A percentile compares a stretch with the other conserved stretches of the same genome.
Evolutionary conservation across 2,329 filamentous ascomycete species (phyloP).

Genomic region (Dothistroma septosporum): DNA sequence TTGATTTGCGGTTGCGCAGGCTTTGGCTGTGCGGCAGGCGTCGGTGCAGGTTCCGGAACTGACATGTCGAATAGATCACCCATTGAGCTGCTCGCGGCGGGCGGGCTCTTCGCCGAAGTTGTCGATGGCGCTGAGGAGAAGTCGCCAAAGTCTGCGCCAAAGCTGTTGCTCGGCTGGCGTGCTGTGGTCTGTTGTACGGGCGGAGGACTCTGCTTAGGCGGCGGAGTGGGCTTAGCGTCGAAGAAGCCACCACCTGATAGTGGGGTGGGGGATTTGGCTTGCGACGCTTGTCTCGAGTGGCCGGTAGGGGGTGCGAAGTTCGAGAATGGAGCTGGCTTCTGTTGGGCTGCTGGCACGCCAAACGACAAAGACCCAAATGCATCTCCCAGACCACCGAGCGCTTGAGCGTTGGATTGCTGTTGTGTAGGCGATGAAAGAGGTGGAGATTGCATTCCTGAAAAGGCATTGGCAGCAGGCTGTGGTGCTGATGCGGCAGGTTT

Average conservation of each 20-base stretch:
- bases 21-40: constrained; percentile 26
- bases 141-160: constrained; percentile 46
- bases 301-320: constrained; percentile 54
- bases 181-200: constrained; percentile 41
- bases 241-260: constrained; percentile 78
- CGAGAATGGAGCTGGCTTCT: constrained; percentile 62
- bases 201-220: constrained; percentile 38
- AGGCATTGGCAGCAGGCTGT: constrained; percentile 41
- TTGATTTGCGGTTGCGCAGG: constrained; percentile 33
- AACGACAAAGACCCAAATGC: constrained; percentile 73
- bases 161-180: constrained; percentile 50
- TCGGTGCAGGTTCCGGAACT: constrained; percentile 38
- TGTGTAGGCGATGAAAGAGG: constrained; percentile 33
- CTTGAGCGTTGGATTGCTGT: constrained; percentile 27
- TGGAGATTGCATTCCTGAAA: constrained; percentile 64
- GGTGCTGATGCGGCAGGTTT: constrained; percentile 63
- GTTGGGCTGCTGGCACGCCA: constrained; percentile 42
- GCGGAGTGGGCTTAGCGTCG: constrained; percentile 54
- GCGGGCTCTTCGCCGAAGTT: constrained; percentile 40
- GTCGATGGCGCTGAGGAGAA: constrained; percentile 58
- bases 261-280: constrained; percentile 37
- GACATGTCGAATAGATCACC: constrained; percentile 77
- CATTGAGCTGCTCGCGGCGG: constrained; percentile 52
- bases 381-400: constrained; percentile 65
- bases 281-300: constrained; percentile 44